These are phyloP conservation scores for Fusarium penzigii DNA, from an alignment of 2,329 filamentous ascomycete genomes.

Conservation along the genomic window DNA sequence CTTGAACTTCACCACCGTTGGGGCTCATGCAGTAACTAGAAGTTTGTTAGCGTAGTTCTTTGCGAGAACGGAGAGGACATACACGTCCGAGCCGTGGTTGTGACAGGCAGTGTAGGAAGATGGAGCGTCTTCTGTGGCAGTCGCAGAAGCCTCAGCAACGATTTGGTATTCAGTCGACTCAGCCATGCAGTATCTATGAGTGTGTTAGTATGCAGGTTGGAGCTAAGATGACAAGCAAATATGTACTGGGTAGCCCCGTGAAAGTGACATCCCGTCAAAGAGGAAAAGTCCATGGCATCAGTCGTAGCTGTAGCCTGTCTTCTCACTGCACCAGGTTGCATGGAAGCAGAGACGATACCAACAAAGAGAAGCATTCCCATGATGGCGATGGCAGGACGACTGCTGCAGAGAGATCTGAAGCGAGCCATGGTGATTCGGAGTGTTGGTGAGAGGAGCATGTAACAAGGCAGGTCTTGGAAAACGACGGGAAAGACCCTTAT, in stretches of 20 bases:
- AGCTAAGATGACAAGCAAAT: accelerated
- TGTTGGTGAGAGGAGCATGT: constrained; percentile 3
- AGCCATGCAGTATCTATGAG: constrained; percentile 22
- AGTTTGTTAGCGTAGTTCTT: neutral
- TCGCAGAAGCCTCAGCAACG: constrained; percentile 12
- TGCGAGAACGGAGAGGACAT: neutral
- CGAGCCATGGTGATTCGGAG: constrained; percentile 16
- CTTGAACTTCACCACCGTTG: constrained; percentile 26
- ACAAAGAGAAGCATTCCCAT: constrained; percentile 13
- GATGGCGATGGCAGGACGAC: constrained; percentile 11
- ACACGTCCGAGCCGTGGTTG: constrained; percentile 22
- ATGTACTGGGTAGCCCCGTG: constrained; percentile 23
- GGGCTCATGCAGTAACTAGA: constrained; percentile 27
- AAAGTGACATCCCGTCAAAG: constrained; percentile 24
- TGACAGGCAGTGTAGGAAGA: constrained; percentile 29
- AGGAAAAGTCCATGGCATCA: constrained; percentile 12
- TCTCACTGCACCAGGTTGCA: constrained; percentile 13
- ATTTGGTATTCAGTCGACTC: constrained; percentile 24
- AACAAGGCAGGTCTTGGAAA: neutral
- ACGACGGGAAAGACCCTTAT: no score
- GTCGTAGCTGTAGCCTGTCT: constrained; percentile 19
- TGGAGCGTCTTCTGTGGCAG: constrained; percentile 18
- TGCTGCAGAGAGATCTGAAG: constrained; percentile 9
- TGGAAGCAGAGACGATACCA: constrained; percentile 21
- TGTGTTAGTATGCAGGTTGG: neutral